phyloP scores from a whole-genome alignment of 345 rosid species.

The Euclidium syriacum region DNA sequence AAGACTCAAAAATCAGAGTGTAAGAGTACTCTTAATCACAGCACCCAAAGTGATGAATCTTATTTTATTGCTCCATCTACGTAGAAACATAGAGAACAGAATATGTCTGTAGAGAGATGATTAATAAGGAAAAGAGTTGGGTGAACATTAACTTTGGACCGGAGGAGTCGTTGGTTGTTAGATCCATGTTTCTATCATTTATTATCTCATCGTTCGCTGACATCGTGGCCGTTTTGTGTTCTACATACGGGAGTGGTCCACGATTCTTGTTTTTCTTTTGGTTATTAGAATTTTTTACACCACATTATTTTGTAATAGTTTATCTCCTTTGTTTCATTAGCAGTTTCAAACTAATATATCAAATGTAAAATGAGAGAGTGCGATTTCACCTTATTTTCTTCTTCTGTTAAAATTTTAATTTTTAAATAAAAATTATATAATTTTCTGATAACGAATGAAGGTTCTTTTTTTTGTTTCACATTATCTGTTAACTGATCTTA shows the following conservation, averaged over 20 bases:
- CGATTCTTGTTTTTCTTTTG: not conserved
- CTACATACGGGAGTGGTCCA: not conserved
- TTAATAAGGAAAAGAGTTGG: not conserved
- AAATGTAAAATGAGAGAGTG: no score
- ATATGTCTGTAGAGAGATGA: not conserved
- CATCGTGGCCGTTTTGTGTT: constrained; percentile 6
- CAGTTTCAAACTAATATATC: no score
- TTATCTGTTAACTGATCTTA: no score
- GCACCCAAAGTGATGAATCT: not conserved
- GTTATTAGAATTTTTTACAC: not conserved
- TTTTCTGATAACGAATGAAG: no score
- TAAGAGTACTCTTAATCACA: not conserved
- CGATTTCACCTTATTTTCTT: no score
- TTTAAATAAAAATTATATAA: no score
- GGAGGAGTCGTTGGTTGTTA: constrained; percentile 19
- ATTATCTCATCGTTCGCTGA: constrained; percentile 7
- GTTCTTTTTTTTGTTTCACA: no score
- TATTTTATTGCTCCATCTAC: not conserved
- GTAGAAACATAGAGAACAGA: not conserved
- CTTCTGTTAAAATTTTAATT: no score
- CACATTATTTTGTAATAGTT: no score
- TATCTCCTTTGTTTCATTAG: no score
- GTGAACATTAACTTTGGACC: constrained; percentile 18
- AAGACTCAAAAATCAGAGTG: not conserved
- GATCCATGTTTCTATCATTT: constrained; percentile 1